A percentile compares a stretch with the other conserved stretches of the same genome.
These are phyloP conservation scores for Pythium dissotocum DNA, from an alignment of 352 stramenopile species.

Conservation along the genomic window DNA sequence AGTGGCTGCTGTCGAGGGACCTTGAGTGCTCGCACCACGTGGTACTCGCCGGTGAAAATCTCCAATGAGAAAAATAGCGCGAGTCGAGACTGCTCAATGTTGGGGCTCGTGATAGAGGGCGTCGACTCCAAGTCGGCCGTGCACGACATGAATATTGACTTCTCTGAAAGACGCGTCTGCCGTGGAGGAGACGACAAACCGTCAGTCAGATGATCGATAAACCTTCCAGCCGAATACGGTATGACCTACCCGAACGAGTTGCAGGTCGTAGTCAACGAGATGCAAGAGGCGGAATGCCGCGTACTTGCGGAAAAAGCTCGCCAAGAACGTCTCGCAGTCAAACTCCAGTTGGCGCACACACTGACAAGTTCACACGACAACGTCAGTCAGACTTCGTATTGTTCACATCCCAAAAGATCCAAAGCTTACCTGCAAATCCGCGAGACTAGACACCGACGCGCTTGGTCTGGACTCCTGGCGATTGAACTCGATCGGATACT, in stretches of 20 bases:
- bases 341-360: slow-evolving; percentile 51
- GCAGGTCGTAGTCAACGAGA: slow-evolving; percentile 66
- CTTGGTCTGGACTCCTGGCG: not conserved
- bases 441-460: not conserved
- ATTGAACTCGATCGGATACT: slow-evolving; percentile 24
- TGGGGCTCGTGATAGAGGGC: slow-evolving; percentile 7
- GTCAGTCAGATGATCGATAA: not conserved
- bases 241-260: slow-evolving; percentile 43
- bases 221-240: not conserved
- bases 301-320: slow-evolving; percentile 47
- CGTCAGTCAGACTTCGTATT: not conserved
- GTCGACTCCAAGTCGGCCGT: slow-evolving; percentile 41
- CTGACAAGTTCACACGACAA: slow-evolving; percentile 14
- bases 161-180: slow-evolving; percentile 34
- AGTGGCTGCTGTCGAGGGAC: slow-evolving; percentile 35
- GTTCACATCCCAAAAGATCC: too few relatives aligned
- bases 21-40: slow-evolving; percentile 49
- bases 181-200: not conserved
- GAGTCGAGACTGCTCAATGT: slow-evolving; percentile 19
- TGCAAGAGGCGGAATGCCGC: slow-evolving; percentile 37
- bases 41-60: slow-evolving; percentile 40
- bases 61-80: slow-evolving; percentile 53
- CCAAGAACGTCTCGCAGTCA: slow-evolving; percentile 59
- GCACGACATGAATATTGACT: slow-evolving; percentile 48
- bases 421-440: slow-evolving; percentile 4